A percentile compares a stretch with the other conserved stretches of the same genome.
These are phyloP conservation scores for Tubosaeta sp. DNA, from an alignment of 768 basidiomycete species.

Conservation along the genomic window DNA sequence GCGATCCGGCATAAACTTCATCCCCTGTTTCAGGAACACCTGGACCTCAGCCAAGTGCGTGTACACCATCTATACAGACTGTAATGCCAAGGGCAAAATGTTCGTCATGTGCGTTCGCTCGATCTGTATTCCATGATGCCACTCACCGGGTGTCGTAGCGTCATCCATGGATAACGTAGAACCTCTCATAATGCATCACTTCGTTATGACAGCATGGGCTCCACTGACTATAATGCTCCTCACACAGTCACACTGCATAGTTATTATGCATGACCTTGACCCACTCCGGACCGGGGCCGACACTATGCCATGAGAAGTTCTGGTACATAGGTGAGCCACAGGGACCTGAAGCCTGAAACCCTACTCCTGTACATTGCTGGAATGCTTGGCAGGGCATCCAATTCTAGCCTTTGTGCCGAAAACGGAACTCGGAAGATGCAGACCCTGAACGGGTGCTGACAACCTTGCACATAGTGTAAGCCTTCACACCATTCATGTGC, in stretches of 20 bases:
- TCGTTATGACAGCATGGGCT: no score
- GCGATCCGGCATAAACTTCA: conserved; percentile 13
- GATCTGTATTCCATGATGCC: not conserved
- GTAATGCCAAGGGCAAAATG: conserved; percentile 42
- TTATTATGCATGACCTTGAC: no score
- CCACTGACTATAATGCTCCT: no score
- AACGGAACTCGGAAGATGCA: not conserved
- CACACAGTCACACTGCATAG: no score
- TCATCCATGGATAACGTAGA: no score
- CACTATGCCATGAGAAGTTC: no score
- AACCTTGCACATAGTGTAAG: no score
- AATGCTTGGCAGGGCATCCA: not conserved
- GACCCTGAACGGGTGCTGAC: not conserved
- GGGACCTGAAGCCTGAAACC: not conserved
- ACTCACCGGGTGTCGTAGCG: not conserved
- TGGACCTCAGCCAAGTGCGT: no score
- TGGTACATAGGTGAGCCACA: no score
- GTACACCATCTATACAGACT: conserved; percentile 25
- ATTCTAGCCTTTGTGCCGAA: not conserved
- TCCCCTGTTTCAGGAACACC: conserved; percentile 13
- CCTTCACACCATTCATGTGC: not conserved
- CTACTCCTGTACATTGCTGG: not conserved
- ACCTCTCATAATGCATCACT: no score
- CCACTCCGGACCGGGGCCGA: no score
- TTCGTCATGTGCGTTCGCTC: conserved; percentile 41